Evolutionary conservation across 495 filamentous ascomycete genomes (phyloP).

Genomic region (Penicilliopsis zonata): DNA sequence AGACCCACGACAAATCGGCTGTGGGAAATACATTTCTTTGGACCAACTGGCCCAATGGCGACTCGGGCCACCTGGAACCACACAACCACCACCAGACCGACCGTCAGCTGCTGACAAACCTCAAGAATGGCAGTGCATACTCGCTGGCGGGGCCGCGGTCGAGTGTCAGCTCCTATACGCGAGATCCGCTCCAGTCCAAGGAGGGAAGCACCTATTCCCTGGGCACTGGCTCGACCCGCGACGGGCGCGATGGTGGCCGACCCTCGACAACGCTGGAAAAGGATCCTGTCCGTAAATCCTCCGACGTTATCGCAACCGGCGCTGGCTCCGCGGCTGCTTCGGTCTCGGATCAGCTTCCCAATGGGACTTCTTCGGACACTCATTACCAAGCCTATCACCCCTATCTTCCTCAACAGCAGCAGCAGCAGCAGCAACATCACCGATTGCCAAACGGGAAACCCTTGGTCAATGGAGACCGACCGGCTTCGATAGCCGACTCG

Average conservation of each 20-base stretch:
- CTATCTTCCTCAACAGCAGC: no score
- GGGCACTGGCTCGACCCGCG: slow-evolving; percentile 30
- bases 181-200: slow-evolving; percentile 35
- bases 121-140: slow-evolving; percentile 33
- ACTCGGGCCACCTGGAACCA: slow-evolving; percentile 24
- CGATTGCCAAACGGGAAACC: slow-evolving; percentile 21
- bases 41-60: slow-evolving; percentile 36
- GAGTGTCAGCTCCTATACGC: slow-evolving; percentile 37
- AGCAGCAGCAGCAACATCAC: no score
- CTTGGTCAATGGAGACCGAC: slow-evolving; percentile 30
- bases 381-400: no score
- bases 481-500: slow-evolving; percentile 23
- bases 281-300: slow-evolving; percentile 15
- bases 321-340: slow-evolving; percentile 19
- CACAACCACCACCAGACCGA: slow-evolving; percentile 23
- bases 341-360: slow-evolving; percentile 18
- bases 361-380: slow-evolving; percentile 17
- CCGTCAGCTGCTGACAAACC: slow-evolving; percentile 19
- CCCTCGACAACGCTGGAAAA: slow-evolving; percentile 23
- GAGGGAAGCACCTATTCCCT: slow-evolving; percentile 42
- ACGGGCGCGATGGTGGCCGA: slow-evolving; percentile 26
- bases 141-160: slow-evolving; percentile 35
- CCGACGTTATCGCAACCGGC: slow-evolving; percentile 19
- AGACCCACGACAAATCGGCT: slow-evolving; percentile 33
- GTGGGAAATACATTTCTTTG: slow-evolving; percentile 36